A percentile compares a stretch with the other conserved stretches of the same genome.
These are phyloP conservation scores for Kwoniella botswanensis DNA, from an alignment of 768 basidiomycete genomes.

Conservation along the genomic window DNA sequence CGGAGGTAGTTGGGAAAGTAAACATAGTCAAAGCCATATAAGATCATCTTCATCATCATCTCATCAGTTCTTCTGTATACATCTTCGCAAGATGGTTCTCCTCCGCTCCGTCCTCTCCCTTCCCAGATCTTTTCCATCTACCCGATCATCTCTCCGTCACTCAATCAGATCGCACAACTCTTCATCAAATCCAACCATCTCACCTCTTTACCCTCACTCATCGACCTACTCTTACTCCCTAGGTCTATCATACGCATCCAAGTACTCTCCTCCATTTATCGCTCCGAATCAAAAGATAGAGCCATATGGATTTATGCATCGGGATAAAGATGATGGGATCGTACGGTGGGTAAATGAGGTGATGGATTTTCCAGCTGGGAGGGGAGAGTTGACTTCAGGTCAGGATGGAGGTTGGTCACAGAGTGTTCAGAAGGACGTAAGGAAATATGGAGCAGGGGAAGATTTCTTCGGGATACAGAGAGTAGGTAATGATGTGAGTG, in stretches of 20 bases:
- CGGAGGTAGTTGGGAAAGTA: too few relatives aligned
- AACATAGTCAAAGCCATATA: too few relatives aligned
- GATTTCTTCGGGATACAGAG: slow-evolving; percentile 54
- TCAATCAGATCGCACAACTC: neutral
- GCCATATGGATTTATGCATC: slow-evolving; percentile 38
- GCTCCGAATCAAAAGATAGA: slow-evolving; percentile 25
- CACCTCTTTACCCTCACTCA: slow-evolving; percentile 18
- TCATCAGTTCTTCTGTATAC: neutral
- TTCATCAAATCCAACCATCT: slow-evolving; percentile 1
- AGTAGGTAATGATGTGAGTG: slow-evolving; percentile 40
- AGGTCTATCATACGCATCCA: slow-evolving; percentile 55
- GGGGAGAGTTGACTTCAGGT: slow-evolving; percentile 43
- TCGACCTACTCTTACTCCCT: slow-evolving; percentile 36
- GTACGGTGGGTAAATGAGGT: slow-evolving; percentile 51
- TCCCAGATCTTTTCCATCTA: neutral
- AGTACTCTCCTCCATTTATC: slow-evolving; percentile 55
- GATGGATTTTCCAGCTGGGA: slow-evolving; percentile 44
- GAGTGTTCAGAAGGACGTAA: slow-evolving; percentile 26
- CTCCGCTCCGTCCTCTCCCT: neutral
- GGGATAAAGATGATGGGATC: slow-evolving; percentile 25
- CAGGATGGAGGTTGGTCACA: slow-evolving; percentile 44
- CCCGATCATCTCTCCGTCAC: neutral
- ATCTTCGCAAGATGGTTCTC: neutral
- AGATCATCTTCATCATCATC: too few relatives aligned
- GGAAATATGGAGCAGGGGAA: slow-evolving; percentile 56